Evolutionary conservation across 2,329 filamentous ascomycete genomes (phyloP), one percentile per base, ranked within the genome.

Genomic region (Lecanicillium sp.): DNA sequence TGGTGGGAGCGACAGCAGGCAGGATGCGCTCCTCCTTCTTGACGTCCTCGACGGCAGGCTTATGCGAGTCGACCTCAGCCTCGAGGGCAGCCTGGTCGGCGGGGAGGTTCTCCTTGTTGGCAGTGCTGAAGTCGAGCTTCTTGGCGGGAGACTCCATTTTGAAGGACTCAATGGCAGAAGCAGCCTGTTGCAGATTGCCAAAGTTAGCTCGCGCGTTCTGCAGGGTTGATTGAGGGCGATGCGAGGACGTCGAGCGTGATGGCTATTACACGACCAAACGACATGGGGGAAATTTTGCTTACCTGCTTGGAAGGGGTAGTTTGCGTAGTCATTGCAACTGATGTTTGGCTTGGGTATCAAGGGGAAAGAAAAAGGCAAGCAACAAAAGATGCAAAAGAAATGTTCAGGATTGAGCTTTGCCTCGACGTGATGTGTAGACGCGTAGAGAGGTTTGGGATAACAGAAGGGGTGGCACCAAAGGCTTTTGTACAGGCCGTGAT

Each of bases 71-170:
- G 50, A 76, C 71, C 53, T 77, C 65, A 46, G 72, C 66, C 49
- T 71, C 66, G 44, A 77, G 58, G 49, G 69, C 59, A 47, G 70
- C 60, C 29, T 64, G 51, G 43, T 72, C 68, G 48, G 72, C 55
- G 43, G 72, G 65, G 44, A 74, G 70, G 68, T 94, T 94, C 70
- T 95, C 89, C 69, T 95, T 95, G 69, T 87, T 74, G 43, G 72
- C 72, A 39, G 69, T 59, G 49, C 74, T 66, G 61, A 95, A 87
- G 69, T 84, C 74, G 50, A 92, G 77, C 76, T 94, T 94, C 82
- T 95, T 95, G 48, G 84, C 69, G 33, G 89, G 88, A 1, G 87
- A 92, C 52, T 94, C 86, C 79, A 96, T 94, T 69, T 90, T 94
- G 62, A 97, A 75, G 52, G 78, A 79, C 64, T 92, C 81, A 58